These are phyloP conservation scores for Cyathus striatus DNA, from an alignment of 768 basidiomycete species.

Conservation along the genomic window DNA sequence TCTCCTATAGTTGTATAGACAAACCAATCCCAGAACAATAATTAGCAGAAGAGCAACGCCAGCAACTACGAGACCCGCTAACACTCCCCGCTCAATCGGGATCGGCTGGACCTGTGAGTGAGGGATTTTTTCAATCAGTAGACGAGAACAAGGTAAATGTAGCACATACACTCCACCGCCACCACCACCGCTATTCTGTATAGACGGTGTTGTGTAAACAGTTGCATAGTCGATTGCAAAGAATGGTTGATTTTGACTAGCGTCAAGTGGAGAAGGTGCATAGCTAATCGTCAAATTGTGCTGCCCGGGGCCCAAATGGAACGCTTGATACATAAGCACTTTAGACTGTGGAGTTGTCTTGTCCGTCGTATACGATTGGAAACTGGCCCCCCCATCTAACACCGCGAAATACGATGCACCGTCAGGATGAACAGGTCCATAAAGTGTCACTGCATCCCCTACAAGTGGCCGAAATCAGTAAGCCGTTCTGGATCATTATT, in stretches of 20 bases:
- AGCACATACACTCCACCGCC: too few relatives aligned
- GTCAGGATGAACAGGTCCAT: constrained; percentile 32
- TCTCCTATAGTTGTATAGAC: too few relatives aligned
- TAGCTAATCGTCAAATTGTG: neutral
- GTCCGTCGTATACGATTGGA: constrained; percentile 13
- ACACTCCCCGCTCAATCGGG: too few relatives aligned
- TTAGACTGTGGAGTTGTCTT: constrained; percentile 18
- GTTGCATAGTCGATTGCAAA: constrained; percentile 26
- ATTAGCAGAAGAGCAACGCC: too few relatives aligned
- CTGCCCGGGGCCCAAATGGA: constrained; percentile 14
- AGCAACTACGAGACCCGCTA: too few relatives aligned
- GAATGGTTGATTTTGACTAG: neutral
- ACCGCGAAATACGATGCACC: constrained; percentile 29
- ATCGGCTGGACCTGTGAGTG: too few relatives aligned
- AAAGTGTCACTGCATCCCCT: constrained; percentile 41
- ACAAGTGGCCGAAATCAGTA: constrained; percentile 4
- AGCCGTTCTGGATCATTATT: too few relatives aligned
- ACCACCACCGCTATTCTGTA: too few relatives aligned
- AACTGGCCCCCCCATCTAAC: constrained; percentile 22
- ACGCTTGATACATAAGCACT: constrained; percentile 18
- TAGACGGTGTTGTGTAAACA: constrained; percentile 18
- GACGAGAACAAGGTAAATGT: too few relatives aligned
- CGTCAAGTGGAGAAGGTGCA: too few relatives aligned
- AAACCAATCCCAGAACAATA: too few relatives aligned
- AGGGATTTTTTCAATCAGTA: too few relatives aligned